A percentile compares a stretch with the other conserved stretches of the same genome.
Evolutionary conservation across 352 stramenopile genomes (phyloP).

Genomic region (Peronospora tabacina): DNA sequence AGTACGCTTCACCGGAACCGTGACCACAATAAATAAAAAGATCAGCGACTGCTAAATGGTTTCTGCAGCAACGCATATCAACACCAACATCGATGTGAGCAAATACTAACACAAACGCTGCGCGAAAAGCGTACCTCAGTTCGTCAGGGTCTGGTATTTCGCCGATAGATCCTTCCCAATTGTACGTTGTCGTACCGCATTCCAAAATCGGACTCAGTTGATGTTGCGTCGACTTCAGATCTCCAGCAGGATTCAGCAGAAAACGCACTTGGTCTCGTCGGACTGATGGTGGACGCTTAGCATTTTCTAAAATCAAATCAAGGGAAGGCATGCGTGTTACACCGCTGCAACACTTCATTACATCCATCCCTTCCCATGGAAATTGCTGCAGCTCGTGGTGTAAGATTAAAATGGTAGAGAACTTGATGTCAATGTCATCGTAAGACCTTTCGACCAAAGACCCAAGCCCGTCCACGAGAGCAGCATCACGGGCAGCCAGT

Average conservation of each 20-base stretch:
- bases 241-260: slow-evolving; percentile 66
- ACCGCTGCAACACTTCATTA: slow-evolving; percentile 30
- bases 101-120: background rate
- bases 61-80: slow-evolving; percentile 16
- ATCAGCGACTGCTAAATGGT: slow-evolving; percentile 54
- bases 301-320: slow-evolving; percentile 45
- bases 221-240: slow-evolving; percentile 56
- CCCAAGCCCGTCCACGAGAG: slow-evolving; percentile 3
- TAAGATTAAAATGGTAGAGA: slow-evolving; percentile 57
- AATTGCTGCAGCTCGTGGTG: slow-evolving; percentile 61
- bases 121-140: slow-evolving; percentile 35
- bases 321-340: slow-evolving; percentile 76
- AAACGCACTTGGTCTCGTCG: slow-evolving; percentile 40
- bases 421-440: background rate
- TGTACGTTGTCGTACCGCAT: slow-evolving; percentile 20
- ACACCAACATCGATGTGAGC: slow-evolving; percentile 1
- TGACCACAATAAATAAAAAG: slow-evolving; percentile 97
- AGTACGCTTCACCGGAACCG: slow-evolving; percentile 90
- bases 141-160: slow-evolving; percentile 40
- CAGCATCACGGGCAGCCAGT: slow-evolving; percentile 25
- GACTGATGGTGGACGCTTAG: slow-evolving; percentile 10
- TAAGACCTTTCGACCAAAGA: background rate
- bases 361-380: slow-evolving; percentile 72
- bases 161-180: slow-evolving; percentile 49
- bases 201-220: slow-evolving; percentile 52